Evolutionary conservation across 2,329 filamentous ascomycete species (phyloP).

Genomic region (Hymenoscyphus salicellus): DNA sequence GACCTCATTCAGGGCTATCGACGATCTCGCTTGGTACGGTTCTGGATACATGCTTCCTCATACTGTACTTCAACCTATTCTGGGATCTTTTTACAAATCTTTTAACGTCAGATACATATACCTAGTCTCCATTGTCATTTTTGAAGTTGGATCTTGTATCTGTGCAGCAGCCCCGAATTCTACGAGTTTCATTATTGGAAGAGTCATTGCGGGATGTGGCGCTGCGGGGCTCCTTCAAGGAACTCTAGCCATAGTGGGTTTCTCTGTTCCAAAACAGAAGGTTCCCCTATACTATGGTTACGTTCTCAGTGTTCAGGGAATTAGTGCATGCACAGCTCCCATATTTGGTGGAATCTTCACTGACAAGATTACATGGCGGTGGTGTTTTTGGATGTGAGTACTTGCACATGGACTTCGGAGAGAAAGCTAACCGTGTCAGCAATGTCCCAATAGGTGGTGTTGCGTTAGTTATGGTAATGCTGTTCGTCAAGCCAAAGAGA

Average conservation of each 20-base stretch:
- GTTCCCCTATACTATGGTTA: neutral
- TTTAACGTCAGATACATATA: slow-evolving; percentile 27
- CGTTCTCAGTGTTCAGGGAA: slow-evolving; percentile 12
- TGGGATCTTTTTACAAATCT: slow-evolving; percentile 24
- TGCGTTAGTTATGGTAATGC: slow-evolving; percentile 3
- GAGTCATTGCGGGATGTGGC: slow-evolving; percentile 31
- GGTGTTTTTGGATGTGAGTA: slow-evolving; percentile 37
- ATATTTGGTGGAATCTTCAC: slow-evolving; percentile 61
- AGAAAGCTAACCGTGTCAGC: slow-evolving; percentile 15
- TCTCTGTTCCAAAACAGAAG: neutral
- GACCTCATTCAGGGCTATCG: slow-evolving; percentile 46
- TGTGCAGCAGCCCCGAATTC: slow-evolving; percentile 4
- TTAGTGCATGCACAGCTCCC: slow-evolving; percentile 43
- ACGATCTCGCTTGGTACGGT: slow-evolving; percentile 47
- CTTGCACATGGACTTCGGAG: slow-evolving; percentile 9
- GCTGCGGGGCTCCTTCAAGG: slow-evolving; percentile 19
- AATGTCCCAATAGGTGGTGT: slow-evolving; percentile 38
- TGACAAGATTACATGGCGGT: slow-evolving; percentile 42
- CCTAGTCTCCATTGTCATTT: slow-evolving; percentile 19
- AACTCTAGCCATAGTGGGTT: neutral
- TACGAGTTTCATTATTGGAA: slow-evolving; percentile 15
- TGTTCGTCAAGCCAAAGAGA: neutral
- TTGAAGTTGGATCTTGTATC: slow-evolving; percentile 3
- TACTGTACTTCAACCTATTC: slow-evolving; percentile 27
- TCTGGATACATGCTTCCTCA: slow-evolving; percentile 40